Conservation (phyloP, 2,329 filamentous ascomycete genomes). For the Immersiporthe knoxdaviesiana region DNA sequence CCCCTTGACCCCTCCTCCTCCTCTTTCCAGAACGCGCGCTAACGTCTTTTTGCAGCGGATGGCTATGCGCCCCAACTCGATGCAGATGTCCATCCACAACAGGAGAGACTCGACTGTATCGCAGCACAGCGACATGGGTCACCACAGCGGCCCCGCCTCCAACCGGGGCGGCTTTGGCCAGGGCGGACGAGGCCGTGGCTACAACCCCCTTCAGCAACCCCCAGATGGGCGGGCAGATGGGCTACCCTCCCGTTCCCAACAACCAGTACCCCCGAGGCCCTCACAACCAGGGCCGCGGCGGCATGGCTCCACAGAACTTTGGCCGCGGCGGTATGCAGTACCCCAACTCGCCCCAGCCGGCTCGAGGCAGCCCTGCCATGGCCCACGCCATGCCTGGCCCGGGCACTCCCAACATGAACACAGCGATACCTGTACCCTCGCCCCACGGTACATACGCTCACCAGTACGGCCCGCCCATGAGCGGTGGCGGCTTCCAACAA, state of each 20-base stretch:
- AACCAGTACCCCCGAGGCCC: conserved; percentile 44
- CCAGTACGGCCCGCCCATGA: conserved; percentile 62
- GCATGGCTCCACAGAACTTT: conserved; percentile 50
- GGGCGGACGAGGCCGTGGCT: conserved; percentile 54
- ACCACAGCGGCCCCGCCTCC: conserved; percentile 60
- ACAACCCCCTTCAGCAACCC: conserved; percentile 38
- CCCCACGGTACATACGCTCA: conserved; percentile 55
- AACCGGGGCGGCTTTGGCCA: conserved; percentile 60
- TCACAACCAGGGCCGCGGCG: conserved; percentile 44
- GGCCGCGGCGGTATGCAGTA: conserved; percentile 54
- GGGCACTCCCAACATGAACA: conserved; percentile 69
- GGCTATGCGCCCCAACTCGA: conserved; percentile 65
- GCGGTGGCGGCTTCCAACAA: conserved; percentile 58
- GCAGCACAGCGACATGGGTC: conserved; percentile 72
- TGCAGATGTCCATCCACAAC: conserved; percentile 61
- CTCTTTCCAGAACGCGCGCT: background rate
- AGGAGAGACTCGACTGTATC: conserved; percentile 88
- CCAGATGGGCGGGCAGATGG: conserved; percentile 53
- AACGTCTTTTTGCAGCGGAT: conserved; percentile 58
- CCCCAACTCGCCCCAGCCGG: conserved; percentile 68
- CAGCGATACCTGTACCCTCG: conserved; percentile 68
- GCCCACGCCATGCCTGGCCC: conserved; percentile 62
- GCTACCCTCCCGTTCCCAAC: conserved; percentile 43
- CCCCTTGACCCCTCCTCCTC: conserved; percentile 14
- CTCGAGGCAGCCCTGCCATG: conserved; percentile 67